phyloP scores from a whole-genome alignment of 768 basidiomycete genomes.

The Chiua virens region DNA sequence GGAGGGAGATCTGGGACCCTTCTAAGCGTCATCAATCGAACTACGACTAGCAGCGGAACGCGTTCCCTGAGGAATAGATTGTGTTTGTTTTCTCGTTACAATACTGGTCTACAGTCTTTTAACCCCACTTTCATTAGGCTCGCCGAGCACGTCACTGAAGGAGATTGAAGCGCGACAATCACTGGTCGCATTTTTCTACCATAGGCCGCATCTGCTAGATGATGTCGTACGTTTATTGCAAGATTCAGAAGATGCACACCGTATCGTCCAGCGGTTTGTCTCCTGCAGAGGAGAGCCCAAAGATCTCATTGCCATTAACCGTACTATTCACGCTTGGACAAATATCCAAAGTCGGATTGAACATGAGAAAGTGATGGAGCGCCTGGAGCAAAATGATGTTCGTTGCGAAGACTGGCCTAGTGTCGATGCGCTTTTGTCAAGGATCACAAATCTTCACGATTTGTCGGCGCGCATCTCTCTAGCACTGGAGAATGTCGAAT shows the following conservation, averaged over 20 bases:
- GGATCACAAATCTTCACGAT: constrained; percentile 48
- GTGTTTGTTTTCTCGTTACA: constrained; percentile 47
- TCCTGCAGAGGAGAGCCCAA: constrained; percentile 63
- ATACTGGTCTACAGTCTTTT: constrained; percentile 9
- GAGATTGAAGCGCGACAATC: constrained; percentile 77
- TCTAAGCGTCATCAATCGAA: constrained; percentile 72
- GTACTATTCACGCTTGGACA: constrained; percentile 61
- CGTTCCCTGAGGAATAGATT: constrained; percentile 75
- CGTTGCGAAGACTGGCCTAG: constrained; percentile 51
- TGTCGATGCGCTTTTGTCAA: constrained; percentile 52
- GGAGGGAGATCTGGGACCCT: constrained; percentile 75
- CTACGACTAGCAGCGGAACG: constrained; percentile 74
- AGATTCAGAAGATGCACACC: constrained; percentile 65
- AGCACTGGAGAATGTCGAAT: constrained; percentile 41
- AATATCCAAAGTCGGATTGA: constrained; percentile 49
- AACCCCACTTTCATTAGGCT: constrained; percentile 48
- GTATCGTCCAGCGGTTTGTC: constrained; percentile 76
- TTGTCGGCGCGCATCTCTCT: constrained; percentile 58
- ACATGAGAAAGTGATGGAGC: constrained; percentile 58
- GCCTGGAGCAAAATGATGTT: constrained; percentile 21
- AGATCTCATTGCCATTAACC: constrained; percentile 66
- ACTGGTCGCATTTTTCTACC: constrained; percentile 70
- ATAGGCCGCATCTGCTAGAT: constrained; percentile 58
- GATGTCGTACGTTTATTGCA: constrained; percentile 59
- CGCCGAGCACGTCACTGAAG: constrained; percentile 72